Percentiles rank a stretch among this genome's conserved stretches.
Conservation (phyloP, 2,329 filamentous ascomycete genomes). For the Microsporum ferrugineum region DNA sequence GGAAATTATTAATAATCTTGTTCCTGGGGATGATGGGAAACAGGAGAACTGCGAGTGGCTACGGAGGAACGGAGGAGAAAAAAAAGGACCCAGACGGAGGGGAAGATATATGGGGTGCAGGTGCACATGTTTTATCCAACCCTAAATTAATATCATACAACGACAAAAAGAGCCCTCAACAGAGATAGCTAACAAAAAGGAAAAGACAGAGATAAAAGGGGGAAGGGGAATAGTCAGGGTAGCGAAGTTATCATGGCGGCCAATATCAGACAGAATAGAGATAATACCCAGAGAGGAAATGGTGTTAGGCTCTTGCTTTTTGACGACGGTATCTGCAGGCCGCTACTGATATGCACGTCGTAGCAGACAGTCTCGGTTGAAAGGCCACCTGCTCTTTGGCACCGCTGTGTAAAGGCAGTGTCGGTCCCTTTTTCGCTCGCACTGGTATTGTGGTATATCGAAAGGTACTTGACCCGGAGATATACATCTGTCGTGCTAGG, state of each 20-base stretch:
- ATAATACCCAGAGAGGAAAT: conserved; percentile 11
- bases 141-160: conserved; percentile 1
- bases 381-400: conserved; percentile 17
- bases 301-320: conserved; percentile 8
- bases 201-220: neutral
- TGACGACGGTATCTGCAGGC: conserved; percentile 11
- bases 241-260: neutral
- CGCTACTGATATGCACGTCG: conserved; percentile 12
- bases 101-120: neutral
- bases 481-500: conserved; percentile 20
- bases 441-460: conserved; percentile 21
- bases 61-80: neutral
- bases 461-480: conserved; percentile 17
- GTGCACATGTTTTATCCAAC: neutral
- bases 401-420: conserved; percentile 12
- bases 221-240: neutral
- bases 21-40: neutral
- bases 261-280: conserved; percentile 10
- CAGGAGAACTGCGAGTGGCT: neutral
- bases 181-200: neutral
- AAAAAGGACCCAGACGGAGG: neutral
- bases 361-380: conserved; percentile 16
- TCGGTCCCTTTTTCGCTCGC: conserved; percentile 14
- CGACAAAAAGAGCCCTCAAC: neutral
- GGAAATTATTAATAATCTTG: neutral